These are phyloP conservation scores for Ceriops zippeliana DNA, from an alignment of 345 rosid genomes.

Conservation along the genomic window DNA sequence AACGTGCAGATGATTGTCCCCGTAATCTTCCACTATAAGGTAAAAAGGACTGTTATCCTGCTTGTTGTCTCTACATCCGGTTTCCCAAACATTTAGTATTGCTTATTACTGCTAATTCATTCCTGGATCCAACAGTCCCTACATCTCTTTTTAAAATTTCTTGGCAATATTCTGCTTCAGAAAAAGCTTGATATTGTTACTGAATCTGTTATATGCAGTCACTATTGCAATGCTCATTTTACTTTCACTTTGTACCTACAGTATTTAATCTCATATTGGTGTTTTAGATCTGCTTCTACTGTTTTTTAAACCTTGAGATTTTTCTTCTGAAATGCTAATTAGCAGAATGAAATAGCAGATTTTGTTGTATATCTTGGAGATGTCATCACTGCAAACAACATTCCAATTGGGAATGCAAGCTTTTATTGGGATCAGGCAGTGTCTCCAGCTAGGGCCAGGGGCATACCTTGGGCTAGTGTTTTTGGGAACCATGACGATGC, in stretches of 20 bases:
- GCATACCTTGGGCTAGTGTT: slow-evolving; percentile 68
- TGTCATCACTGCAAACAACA: slow-evolving; percentile 78
- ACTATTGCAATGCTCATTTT: too few species aligned
- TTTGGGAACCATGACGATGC: slow-evolving; percentile 94
- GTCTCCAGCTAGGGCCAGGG: slow-evolving; percentile 64
- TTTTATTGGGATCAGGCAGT: slow-evolving; percentile 75
- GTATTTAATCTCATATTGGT: background rate
- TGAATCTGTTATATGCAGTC: background rate
- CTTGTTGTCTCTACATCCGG: too few species aligned
- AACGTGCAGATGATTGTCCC: too few species aligned
- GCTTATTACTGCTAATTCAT: too few species aligned
- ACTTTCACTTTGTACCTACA: background rate
- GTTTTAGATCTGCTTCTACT: background rate
- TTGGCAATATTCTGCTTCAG: background rate
- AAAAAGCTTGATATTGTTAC: background rate
- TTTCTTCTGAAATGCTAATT: background rate
- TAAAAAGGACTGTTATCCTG: too few species aligned
- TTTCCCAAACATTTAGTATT: too few species aligned
- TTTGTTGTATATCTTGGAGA: slow-evolving; percentile 87
- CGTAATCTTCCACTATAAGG: too few species aligned
- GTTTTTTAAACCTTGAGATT: background rate
- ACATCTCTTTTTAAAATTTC: background rate
- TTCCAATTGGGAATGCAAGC: slow-evolving; percentile 66
- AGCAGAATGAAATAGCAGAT: slow-evolving; percentile 37
- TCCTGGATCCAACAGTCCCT: too few species aligned